phyloP scores from a whole-genome alignment of 1,139 yeast genomes.

The Scheffersomyces insectosa region DNA sequence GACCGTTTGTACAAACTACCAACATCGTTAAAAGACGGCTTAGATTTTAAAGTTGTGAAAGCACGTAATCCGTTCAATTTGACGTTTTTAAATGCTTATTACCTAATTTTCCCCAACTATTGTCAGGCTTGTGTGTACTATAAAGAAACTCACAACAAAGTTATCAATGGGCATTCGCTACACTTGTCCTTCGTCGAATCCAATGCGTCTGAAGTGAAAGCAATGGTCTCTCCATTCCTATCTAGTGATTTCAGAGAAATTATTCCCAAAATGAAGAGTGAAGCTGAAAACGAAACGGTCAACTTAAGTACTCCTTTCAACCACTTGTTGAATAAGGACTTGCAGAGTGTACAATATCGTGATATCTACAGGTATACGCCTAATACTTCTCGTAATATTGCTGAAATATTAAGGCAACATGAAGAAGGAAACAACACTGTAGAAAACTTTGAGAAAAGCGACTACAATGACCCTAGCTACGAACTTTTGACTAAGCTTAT shows the following conservation, averaged over 20 bases:
- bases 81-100: slow-evolving; percentile 49
- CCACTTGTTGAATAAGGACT: slow-evolving; percentile 3
- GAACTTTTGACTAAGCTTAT: slow-evolving; percentile 12
- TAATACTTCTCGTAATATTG: slow-evolving; percentile 7
- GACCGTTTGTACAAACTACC: slow-evolving; percentile 31
- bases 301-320: slow-evolving; percentile 8
- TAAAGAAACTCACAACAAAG: slow-evolving; percentile 48
- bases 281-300: slow-evolving; percentile 1
- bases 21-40: slow-evolving; percentile 19
- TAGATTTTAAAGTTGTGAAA: slow-evolving; percentile 41
- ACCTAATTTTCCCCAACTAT: slow-evolving; percentile 47
- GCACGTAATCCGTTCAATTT: slow-evolving; percentile 49
- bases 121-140: slow-evolving; percentile 53
- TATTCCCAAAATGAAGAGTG: slow-evolving; percentile 1
- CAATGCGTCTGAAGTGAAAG: slow-evolving; percentile 18
- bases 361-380: slow-evolving; percentile 16
- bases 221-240: slow-evolving; percentile 29
- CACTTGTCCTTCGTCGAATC: slow-evolving; percentile 42
- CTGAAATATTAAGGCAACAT: slow-evolving; percentile 2
- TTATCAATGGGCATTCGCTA: slow-evolving; percentile 52
- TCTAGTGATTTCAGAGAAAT: slow-evolving; percentile 10
- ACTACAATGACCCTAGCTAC: slow-evolving; percentile 13
- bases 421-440: slow-evolving; percentile 6
- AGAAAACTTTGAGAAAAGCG: slow-evolving; percentile 5
- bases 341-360: slow-evolving; percentile 7